Percentiles rank a stretch among this genome's conserved stretches.
Evolutionary conservation across 192 early-diverging fungal species (phyloP).

Genomic region (Spinellus fusiger): DNA sequence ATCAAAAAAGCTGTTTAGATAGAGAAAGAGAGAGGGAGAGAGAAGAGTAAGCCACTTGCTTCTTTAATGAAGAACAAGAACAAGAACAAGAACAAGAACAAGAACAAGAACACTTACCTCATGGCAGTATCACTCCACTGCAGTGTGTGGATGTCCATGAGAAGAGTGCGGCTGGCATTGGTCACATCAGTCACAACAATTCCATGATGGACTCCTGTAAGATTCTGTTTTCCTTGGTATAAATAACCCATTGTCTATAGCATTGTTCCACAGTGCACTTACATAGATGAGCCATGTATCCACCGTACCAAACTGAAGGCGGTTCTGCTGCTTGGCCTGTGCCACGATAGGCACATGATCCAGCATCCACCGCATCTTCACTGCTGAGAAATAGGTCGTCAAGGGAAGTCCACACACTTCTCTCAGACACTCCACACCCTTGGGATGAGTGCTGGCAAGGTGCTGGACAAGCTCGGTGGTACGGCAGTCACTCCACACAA

Average conservation of each 20-base stretch:
- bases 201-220: slow-evolving; percentile 69
- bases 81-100: neutral
- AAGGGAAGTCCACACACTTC: slow-evolving; percentile 79
- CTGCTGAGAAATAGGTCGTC: slow-evolving; percentile 90
- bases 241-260: neutral
- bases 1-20: slow-evolving; percentile 15
- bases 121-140: slow-evolving; percentile 74
- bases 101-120: slow-evolving; percentile 15
- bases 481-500: slow-evolving; percentile 89
- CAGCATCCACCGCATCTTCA: slow-evolving; percentile 90
- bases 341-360: slow-evolving; percentile 71
- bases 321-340: slow-evolving; percentile 66
- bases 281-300: slow-evolving; percentile 94
- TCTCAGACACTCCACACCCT: slow-evolving; percentile 34
- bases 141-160: slow-evolving; percentile 81
- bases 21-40: neutral
- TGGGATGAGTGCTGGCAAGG: slow-evolving; percentile 43
- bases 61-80: neutral
- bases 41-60: neutral
- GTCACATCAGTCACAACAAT: slow-evolving; percentile 86
- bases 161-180: slow-evolving; percentile 89
- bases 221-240: slow-evolving; percentile 47
- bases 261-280: slow-evolving; percentile 10
- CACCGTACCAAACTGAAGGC: slow-evolving; percentile 80
- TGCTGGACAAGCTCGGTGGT: slow-evolving; percentile 66